Conservation (phyloP, 208 protist species). For the Vickermania spadyakhi region DNA sequence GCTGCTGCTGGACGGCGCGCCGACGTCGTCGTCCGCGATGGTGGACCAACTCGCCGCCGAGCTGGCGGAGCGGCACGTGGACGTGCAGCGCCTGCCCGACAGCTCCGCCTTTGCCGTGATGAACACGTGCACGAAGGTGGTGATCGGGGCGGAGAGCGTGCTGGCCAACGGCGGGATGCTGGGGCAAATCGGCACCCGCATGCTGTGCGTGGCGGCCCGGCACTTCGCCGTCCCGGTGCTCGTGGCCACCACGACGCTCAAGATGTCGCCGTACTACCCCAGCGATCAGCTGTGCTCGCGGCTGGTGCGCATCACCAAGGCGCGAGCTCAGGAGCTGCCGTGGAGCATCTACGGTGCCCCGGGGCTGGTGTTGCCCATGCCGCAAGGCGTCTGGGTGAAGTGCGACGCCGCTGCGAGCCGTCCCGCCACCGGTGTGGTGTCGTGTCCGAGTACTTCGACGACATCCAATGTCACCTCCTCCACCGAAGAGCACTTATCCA, state of each 20-base stretch:
- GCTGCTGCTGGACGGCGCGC: constrained; percentile 90
- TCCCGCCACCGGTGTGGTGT: background rate
- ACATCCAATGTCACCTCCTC: background rate
- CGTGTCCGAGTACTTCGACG: too few species aligned
- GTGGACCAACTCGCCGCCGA: background rate
- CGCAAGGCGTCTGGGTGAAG: background rate
- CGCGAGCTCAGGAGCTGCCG: constrained; percentile 67
- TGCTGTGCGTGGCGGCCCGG: constrained; percentile 92
- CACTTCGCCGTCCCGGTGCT: constrained; percentile 94
- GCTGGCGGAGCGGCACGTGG: background rate
- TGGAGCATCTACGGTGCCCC: constrained; percentile 75
- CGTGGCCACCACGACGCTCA: constrained; percentile 92
- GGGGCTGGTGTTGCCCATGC: constrained; percentile 37
- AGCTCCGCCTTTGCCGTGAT: constrained; percentile 96
- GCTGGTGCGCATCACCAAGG: constrained; percentile 66
- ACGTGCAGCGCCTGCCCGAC: constrained; percentile 90
- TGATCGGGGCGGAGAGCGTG: constrained; percentile 91
- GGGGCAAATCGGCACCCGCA: constrained; percentile 86
- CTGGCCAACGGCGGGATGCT: constrained; percentile 97
- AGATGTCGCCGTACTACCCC: constrained; percentile 95
- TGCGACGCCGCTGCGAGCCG: constrained; percentile 12
- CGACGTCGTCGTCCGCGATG: constrained; percentile 25
- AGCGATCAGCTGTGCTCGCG: constrained; percentile 87
- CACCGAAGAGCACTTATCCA: background rate
- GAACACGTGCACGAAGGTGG: constrained; percentile 96